Evolutionary conservation across 345 rosid genomes (phyloP), one percentile per base, ranked within the genome.

Genomic region (Mercurialis annua): DNA sequence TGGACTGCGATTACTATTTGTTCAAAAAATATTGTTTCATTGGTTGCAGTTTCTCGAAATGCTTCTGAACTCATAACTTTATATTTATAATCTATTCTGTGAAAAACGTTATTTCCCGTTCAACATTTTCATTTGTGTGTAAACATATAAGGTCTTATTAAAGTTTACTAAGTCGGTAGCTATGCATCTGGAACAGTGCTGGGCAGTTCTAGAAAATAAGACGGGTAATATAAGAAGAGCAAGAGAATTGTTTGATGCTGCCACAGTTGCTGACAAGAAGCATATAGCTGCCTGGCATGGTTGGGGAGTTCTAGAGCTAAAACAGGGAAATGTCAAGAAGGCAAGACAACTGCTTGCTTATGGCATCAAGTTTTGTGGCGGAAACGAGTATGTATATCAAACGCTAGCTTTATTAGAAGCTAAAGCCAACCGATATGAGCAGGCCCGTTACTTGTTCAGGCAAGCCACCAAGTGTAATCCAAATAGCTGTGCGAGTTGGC

Each of bases 281-380:
- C 99, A 94, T 69, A 65, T 85, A 46, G 97, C 96, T 75, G 95
- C 95, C 10, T 94, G 99, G 99, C 99, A 94, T 74, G 99, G 97
- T 59, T 94, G 96, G 99, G 97, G 97, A 48, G 87, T 91, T 75
- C 77, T 94, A 60, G 99, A 94, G 89, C 83, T 91, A 40, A 87
- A 91, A 71, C 92, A 86, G 71, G 96, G 95, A 48, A 94, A 89
- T 75, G 73, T 91, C 61, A 94, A 84, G 81, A 94, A 91, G 79
- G 99, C 97, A 2, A 89, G 99, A 75, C 88, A 94, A 43, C 75
- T 94, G 38, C 97, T 94, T 43, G 88, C 87, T 40, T 91, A 89
- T 77, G 99, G 92, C 46, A 90, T 94, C 58, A 91, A 84, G 66
- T 82, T 82, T 67, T 85, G 95, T n/a, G 92, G 97, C 23, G 84